A percentile compares a stretch with the other conserved stretches of the same genome.
Evolutionary conservation across 1,139 yeast species (phyloP).

Genomic region (Hansenula lynferdii): DNA sequence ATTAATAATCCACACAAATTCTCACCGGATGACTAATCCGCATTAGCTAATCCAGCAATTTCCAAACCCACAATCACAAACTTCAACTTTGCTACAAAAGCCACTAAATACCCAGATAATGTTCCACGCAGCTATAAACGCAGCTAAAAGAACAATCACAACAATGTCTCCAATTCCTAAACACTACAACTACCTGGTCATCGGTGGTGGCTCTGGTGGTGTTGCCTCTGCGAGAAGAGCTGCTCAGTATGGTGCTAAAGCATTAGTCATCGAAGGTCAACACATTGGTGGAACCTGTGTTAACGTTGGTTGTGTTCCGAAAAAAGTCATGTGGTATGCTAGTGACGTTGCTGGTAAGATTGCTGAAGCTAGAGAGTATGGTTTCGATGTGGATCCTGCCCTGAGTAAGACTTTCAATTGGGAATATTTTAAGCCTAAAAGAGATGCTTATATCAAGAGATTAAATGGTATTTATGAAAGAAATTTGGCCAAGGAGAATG

Average conservation of each 20-base stretch:
- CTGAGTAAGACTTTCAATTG: slow-evolving; percentile 68
- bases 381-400: slow-evolving; percentile 56
- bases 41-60: no score
- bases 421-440: slow-evolving; percentile 71
- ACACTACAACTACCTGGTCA: slow-evolving; percentile 87
- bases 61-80: no score
- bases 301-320: slow-evolving; percentile 98
- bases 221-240: slow-evolving; percentile 98
- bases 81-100: slow-evolving; percentile 3
- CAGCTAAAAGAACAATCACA: slow-evolving; percentile 6
- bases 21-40: no score
- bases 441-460: slow-evolving; percentile 86
- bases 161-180: slow-evolving; percentile 28
- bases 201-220: slow-evolving; percentile 99
- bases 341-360: slow-evolving; percentile 78
- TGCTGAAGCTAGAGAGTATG: slow-evolving; percentile 74
- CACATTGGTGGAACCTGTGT: slow-evolving; percentile 98
- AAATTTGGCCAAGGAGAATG: slow-evolving; percentile 84
- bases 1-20: no score
- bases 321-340: slow-evolving; percentile 98
- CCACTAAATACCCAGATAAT: slow-evolving; percentile 1
- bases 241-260: slow-evolving; percentile 87
- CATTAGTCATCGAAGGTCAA: slow-evolving; percentile 74
- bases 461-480: slow-evolving; percentile 91
- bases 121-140: no score